phyloP scores from a whole-genome alignment of 192 early-diverging fungal genomes.

The Paraglomus occultum region DNA sequence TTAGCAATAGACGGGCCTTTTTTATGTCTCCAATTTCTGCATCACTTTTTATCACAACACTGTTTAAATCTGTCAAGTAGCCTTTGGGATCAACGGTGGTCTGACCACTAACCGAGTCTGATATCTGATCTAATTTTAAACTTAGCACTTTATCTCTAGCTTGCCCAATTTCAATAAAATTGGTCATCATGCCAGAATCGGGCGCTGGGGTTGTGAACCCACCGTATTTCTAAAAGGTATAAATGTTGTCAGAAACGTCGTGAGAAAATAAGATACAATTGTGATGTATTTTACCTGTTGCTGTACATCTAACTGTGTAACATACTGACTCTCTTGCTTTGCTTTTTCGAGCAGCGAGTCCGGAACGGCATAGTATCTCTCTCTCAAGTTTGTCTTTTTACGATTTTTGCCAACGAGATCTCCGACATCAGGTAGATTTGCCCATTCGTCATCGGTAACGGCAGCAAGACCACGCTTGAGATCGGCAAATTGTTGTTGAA shows the following conservation, averaged over 20 bases:
- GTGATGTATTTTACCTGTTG: conserved; percentile 39
- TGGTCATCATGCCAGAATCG: conserved; percentile 67
- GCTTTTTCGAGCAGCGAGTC: conserved; percentile 60
- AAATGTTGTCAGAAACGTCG: not conserved
- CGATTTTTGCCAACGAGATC: conserved; percentile 82
- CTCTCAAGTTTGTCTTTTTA: conserved; percentile 56
- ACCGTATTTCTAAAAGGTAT: conserved; percentile 35
- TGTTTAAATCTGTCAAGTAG: conserved; percentile 91
- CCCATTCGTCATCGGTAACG: conserved; percentile 90
- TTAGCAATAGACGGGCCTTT: conserved; percentile 82
- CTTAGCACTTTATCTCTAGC: conserved; percentile 90
- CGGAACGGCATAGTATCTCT: conserved; percentile 53
- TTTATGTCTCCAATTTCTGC: conserved; percentile 88
- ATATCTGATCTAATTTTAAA: conserved; percentile 87
- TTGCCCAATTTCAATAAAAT: conserved; percentile 91
- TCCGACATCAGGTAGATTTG: conserved; percentile 69
- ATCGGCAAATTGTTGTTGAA: conserved; percentile 88
- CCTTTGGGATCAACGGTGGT: conserved; percentile 94
- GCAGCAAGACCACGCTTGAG: conserved; percentile 78
- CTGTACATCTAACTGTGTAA: conserved; percentile 61
- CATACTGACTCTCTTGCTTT: conserved; percentile 50
- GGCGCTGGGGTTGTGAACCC: conserved; percentile 61
- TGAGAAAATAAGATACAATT: conserved; percentile 1
- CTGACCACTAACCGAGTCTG: conserved; percentile 83
- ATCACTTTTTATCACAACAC: conserved; percentile 73